A percentile compares a stretch with the other conserved stretches of the same genome.
Conservation (phyloP, 2,329 filamentous ascomycete genomes). For the Cryphonectria parasitica region DNA sequence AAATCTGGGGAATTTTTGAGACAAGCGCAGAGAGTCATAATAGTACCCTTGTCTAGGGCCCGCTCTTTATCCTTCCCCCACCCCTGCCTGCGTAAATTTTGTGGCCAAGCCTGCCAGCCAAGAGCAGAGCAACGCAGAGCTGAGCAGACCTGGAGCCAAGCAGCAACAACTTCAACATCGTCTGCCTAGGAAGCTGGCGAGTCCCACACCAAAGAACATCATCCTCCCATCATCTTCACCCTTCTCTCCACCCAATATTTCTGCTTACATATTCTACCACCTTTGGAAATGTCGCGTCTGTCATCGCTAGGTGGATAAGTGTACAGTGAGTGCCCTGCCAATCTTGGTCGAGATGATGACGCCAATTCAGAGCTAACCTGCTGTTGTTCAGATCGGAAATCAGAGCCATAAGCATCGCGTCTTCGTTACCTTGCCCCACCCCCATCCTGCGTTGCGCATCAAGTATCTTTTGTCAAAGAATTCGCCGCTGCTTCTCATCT, state of each 20-base stretch:
- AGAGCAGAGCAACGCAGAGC: conserved; percentile 17
- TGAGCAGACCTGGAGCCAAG: neutral
- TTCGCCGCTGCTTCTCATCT: neutral
- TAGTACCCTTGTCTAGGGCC: neutral
- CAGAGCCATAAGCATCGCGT: conserved; percentile 2
- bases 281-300: neutral
- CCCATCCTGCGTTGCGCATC: neutral
- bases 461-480: neutral
- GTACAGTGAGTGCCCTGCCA: neutral
- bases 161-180: conserved; percentile 23
- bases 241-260: neutral
- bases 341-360: neutral
- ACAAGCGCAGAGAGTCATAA: conserved; percentile 4
- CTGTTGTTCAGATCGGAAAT: neutral
- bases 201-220: conserved; percentile 16
- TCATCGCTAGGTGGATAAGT: neutral
- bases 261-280: neutral
- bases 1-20: conserved; percentile 14
- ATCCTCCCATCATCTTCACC: conserved; percentile 16
- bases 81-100: conserved; percentile 25
- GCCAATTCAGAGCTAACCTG: conserved; percentile 7
- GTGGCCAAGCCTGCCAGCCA: conserved; percentile 26
- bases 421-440: neutral
- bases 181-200: conserved; percentile 15
- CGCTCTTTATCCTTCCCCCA: neutral